Conservation (phyloP, 1,139 yeast genomes). For the Suhomyces guaymorum region DNA sequence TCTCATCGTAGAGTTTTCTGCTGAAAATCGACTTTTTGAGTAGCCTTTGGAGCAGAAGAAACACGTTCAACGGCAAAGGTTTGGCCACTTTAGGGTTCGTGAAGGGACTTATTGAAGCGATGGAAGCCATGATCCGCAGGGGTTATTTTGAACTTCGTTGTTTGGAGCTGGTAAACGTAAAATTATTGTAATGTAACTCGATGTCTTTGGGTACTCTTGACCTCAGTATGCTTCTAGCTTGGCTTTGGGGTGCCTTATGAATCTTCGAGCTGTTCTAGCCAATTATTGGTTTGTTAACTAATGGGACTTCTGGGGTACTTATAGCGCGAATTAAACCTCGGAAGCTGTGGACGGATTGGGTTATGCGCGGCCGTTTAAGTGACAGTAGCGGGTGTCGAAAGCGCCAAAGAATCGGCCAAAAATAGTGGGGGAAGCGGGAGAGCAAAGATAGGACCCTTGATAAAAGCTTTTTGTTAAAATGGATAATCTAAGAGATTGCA, state of each 20-base stretch:
- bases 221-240: too few species aligned
- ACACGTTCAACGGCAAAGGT: constrained; percentile 17
- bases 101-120: constrained; percentile 12
- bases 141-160: too few species aligned
- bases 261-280: background rate
- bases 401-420: background rate
- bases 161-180: too few species aligned
- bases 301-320: background rate
- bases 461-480: too few species aligned
- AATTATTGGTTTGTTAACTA: too few species aligned
- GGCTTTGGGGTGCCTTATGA: background rate
- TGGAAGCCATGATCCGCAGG: constrained; percentile 8
- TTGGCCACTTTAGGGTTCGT: constrained; percentile 2
- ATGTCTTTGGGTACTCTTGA: too few species aligned
- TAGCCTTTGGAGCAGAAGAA: constrained; percentile 22
- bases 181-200: too few species aligned
- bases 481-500: too few species aligned
- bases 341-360: background rate
- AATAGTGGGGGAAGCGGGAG: too few species aligned
- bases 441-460: too few species aligned
- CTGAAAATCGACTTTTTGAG: constrained; percentile 26
- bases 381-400: too few species aligned
- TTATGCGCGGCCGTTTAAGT: background rate
- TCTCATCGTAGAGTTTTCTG: constrained; percentile 45
- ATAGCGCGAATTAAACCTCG: background rate